Conservation (phyloP, 176 grass and related monocot genomes). For the Musa schizocarpa region DNA sequence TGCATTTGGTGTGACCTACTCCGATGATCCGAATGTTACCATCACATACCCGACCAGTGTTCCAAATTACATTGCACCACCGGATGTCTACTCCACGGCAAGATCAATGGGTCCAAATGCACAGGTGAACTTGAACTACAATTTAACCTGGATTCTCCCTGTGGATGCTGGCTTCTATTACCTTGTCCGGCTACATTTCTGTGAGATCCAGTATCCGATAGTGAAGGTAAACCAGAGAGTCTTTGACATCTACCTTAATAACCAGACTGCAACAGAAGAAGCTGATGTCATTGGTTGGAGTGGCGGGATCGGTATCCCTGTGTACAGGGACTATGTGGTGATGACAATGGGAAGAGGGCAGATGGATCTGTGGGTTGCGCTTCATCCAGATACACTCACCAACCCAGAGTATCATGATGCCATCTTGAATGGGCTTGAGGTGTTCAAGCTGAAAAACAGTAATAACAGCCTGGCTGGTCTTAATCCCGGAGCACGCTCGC, state of each 20-base stretch:
- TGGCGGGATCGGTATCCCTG: conserved; percentile 31
- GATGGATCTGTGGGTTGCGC: conserved; percentile 54
- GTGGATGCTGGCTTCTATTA: too few species aligned
- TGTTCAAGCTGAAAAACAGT: conserved; percentile 44
- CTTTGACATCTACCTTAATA: conserved; percentile 70
- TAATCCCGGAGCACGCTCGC: conserved; percentile 19
- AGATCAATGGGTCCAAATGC: too few species aligned
- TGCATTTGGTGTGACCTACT: too few species aligned
- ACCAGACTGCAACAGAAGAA: conserved; percentile 34
- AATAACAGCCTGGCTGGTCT: conserved; percentile 30
- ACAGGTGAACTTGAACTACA: too few species aligned
- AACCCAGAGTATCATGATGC: conserved; percentile 54
- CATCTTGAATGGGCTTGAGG: conserved; percentile 70
- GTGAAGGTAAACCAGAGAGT: conserved; percentile 34
- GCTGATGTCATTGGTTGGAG: conserved; percentile 52
- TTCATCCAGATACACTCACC: conserved; percentile 38
- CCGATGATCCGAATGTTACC: too few species aligned
- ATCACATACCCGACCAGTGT: too few species aligned
- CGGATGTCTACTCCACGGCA: too few species aligned
- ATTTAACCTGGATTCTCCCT: too few species aligned
- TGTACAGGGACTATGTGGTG: conserved; percentile 36
- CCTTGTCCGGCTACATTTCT: too few species aligned
- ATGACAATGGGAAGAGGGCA: conserved; percentile 12
- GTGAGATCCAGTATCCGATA: too few species aligned
- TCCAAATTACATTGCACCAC: too few species aligned